A percentile compares a stretch with the other conserved stretches of the same genome.
phyloP scores from a whole-genome alignment of 805 yeast genomes.

The Monosporozyma aquatica region DNA sequence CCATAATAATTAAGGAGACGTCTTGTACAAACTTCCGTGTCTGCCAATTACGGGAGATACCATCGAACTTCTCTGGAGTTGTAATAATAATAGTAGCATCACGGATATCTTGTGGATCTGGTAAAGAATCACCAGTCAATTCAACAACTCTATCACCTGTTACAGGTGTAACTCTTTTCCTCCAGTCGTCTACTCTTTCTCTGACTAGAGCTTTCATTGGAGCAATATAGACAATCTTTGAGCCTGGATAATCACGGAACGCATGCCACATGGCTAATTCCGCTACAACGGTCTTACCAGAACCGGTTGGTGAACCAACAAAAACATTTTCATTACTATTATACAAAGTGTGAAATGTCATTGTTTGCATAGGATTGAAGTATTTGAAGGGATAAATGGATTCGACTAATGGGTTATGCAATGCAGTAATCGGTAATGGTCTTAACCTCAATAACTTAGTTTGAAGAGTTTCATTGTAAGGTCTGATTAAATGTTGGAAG shows the following conservation, averaged over 20 bases:
- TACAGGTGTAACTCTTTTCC: slow-evolving; percentile 73
- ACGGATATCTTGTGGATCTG: slow-evolving; percentile 70
- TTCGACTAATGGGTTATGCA: slow-evolving; percentile 61
- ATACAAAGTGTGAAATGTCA: slow-evolving; percentile 86
- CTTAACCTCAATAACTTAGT: slow-evolving; percentile 72
- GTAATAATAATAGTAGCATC: slow-evolving; percentile 85
- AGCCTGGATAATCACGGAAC: slow-evolving; percentile 66
- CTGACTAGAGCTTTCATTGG: slow-evolving; percentile 93
- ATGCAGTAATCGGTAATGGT: slow-evolving; percentile 78
- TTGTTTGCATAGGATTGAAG: slow-evolving; percentile 98
- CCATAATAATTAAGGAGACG: slow-evolving; percentile 80
- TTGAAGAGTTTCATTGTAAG: slow-evolving; percentile 76
- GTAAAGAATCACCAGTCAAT: slow-evolving; percentile 90
- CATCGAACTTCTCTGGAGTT: slow-evolving; percentile 96
- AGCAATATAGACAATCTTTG: slow-evolving; percentile 86
- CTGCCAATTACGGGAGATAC: slow-evolving; percentile 83
- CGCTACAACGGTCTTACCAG: slow-evolving; percentile 96
- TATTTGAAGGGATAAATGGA: slow-evolving; percentile 68
- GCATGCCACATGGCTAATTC: slow-evolving; percentile 98
- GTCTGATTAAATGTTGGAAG: slow-evolving; percentile 82
- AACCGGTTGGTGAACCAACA: slow-evolving; percentile 97
- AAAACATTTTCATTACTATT: slow-evolving; percentile 71
- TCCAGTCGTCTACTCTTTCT: slow-evolving; percentile 88
- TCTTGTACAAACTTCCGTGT: slow-evolving; percentile 80
- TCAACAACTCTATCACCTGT: slow-evolving; percentile 85